These are phyloP conservation scores for Thermochaetoides thermophila DNA, from an alignment of 495 filamentous ascomycete genomes.

Conservation along the genomic window DNA sequence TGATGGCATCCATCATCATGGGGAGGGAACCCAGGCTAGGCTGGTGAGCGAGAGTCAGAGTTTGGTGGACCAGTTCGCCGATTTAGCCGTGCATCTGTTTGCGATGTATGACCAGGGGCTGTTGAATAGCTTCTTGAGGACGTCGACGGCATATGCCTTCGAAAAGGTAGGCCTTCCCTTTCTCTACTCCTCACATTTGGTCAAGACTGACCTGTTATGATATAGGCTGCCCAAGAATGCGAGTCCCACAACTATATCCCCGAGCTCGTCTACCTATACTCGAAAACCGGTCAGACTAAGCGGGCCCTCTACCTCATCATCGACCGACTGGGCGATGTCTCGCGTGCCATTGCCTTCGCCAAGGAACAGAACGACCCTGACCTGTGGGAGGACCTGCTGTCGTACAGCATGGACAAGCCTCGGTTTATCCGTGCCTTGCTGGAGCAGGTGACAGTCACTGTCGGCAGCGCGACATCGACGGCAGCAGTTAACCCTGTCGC, in stretches of 20 bases:
- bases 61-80: slow-evolving; percentile 73
- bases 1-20: slow-evolving; percentile 34
- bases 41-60: slow-evolving; percentile 46
- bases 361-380: slow-evolving; percentile 82
- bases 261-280: slow-evolving; percentile 85
- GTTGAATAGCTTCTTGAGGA: slow-evolving; percentile 75
- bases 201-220: not conserved
- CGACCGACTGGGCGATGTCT: slow-evolving; percentile 71
- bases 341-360: slow-evolving; percentile 81
- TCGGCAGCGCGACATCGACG: too few species aligned
- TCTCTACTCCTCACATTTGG: not conserved
- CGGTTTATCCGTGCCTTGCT: slow-evolving; percentile 83
- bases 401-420: slow-evolving; percentile 94
- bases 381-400: slow-evolving; percentile 86
- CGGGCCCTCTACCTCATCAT: slow-evolving; percentile 83
- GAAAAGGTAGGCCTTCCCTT: slow-evolving; percentile 33
- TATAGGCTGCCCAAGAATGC: slow-evolving; percentile 58
- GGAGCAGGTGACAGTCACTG: slow-evolving; percentile 83
- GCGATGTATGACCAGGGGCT: slow-evolving; percentile 65
- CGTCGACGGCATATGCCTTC: slow-evolving; percentile 68
- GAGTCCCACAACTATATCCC: slow-evolving; percentile 63
- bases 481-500: slow-evolving; percentile 82
- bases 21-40: slow-evolving; percentile 28
- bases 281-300: slow-evolving; percentile 86
- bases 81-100: slow-evolving; percentile 73